Conservation (phyloP, 768 basidiomycete species). For the Podaxis rugospora region DNA sequence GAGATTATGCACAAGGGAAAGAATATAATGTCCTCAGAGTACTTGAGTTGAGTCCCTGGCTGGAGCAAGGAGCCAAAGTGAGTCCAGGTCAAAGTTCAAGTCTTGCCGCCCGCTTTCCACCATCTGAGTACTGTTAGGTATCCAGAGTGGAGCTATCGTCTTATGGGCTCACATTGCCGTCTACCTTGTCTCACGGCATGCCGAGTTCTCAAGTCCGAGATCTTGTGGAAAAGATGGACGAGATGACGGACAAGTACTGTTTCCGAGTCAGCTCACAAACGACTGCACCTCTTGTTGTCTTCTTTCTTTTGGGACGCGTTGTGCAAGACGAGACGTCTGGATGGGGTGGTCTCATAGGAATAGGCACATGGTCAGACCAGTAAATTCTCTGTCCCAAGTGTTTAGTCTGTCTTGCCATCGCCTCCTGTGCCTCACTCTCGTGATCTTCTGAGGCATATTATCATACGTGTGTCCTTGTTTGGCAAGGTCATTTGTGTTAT, state of each 20-base stretch:
- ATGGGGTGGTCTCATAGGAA: constrained; percentile 33
- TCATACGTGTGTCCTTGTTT: constrained; percentile 6
- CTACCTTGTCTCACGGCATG: constrained; percentile 3
- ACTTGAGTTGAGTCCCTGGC: constrained; percentile 12
- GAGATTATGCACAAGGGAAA: constrained; percentile 23
- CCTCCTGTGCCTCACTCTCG: neutral
- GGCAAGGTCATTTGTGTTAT: neutral
- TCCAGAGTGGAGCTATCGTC: neutral
- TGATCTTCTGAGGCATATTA: too few species aligned
- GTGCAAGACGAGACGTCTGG: constrained; percentile 14
- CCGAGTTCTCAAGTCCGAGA: neutral
- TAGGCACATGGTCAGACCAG: constrained; percentile 31
- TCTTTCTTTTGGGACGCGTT: constrained; percentile 33
- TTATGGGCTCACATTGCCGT: neutral
- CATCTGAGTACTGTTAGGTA: neutral
- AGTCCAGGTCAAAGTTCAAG: neutral
- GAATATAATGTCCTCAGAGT: constrained; percentile 18
- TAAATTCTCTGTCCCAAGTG: constrained; percentile 7
- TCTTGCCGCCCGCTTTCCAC: neutral
- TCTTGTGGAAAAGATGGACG: neutral
- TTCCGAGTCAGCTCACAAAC: constrained; percentile 20
- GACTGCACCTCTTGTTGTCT: constrained; percentile 26
- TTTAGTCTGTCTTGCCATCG: neutral
- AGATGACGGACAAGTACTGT: constrained; percentile 20
- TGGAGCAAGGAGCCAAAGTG: constrained; percentile 12